Percentiles rank a stretch among this genome's conserved stretches.
Evolutionary conservation across 495 filamentous ascomycete species (phyloP).

Genomic region (Glutinoglossum americanum): DNA sequence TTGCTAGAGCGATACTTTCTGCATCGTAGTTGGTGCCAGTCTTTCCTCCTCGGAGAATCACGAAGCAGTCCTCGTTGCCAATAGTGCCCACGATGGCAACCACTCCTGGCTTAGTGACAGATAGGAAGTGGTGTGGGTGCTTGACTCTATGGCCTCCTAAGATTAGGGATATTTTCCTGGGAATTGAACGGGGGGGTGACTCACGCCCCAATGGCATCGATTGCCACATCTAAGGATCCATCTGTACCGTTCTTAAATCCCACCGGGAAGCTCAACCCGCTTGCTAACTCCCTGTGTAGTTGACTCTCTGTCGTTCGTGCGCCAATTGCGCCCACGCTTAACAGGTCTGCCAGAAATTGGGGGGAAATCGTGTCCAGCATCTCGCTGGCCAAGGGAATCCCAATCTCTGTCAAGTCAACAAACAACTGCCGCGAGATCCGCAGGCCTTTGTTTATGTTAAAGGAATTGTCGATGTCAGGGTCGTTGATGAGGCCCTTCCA

Average conservation of each 20-base stretch:
- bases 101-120: conserved; percentile 91
- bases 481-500: conserved; percentile 99
- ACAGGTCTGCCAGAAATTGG: conserved; percentile 87
- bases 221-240: conserved; percentile 68
- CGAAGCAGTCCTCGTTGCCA: conserved; percentile 96
- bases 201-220: conserved; percentile 81
- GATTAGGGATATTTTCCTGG: neutral
- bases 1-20: conserved; percentile 56
- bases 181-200: conserved; percentile 1
- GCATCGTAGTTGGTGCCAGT: conserved; percentile 87
- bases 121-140: conserved; percentile 93
- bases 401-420: conserved; percentile 78
- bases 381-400: conserved; percentile 96
- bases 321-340: conserved; percentile 82
- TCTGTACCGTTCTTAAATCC: conserved; percentile 99
- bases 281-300: conserved; percentile 84
- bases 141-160: conserved; percentile 27
- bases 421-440: conserved; percentile 75
- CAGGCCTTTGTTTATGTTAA: conserved; percentile 97
- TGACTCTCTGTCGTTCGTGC: conserved; percentile 92
- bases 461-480: conserved; percentile 94
- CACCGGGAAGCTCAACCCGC: conserved; percentile 85
- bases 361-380: conserved; percentile 98
- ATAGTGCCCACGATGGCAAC: conserved; percentile 89
- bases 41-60: conserved; percentile 86